Base-by-base conservation (phyloP, 1,284 basidiomycete genomes). In the Somion occarium region DNA sequence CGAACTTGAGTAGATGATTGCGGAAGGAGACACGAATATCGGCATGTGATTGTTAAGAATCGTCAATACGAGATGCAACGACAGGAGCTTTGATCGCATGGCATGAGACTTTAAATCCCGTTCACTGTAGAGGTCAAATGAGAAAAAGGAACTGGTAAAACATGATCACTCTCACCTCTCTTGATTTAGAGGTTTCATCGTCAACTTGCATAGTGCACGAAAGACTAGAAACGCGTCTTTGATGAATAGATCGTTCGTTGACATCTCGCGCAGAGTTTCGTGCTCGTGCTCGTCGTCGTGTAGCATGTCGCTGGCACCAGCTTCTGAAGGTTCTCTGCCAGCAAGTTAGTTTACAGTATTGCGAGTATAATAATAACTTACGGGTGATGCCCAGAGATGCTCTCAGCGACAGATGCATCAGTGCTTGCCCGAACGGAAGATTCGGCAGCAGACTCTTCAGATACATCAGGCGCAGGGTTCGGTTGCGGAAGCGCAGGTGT, bases 161-260 rank as follows among this genome's bases (percentile, higher is more conserved):
- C 19, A 49, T 43, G 25, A 44, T 20, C 15, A 15, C 30, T 50
- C 79, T 56, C 52, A 93, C 93, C 91, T 95, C 67, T 98, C 95
- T 3, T 80, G 85, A 56, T 92, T 91, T 41, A 98, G 73, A 15
- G 94, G 88, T 67, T 97, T 98, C 94, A 98, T 97, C n/a, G 93
- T 94, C 56, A 98, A 74, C 68, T 98, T 98, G 74, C 95, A 98
- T 26, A 98, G 72, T 0, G 95, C 93, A 46, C 95, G 80, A 72
- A 98, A 96, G 20, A 98, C 93, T 55, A 98, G 78, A 73, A 97
- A 98, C 0, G 95, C 93, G 63, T 98, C 95, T 67, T 98, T 98
- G 64, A 96, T 80, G 67, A 94, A 94, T 45, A 95, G 72, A 60
- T 97, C 93, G 46, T 88, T 79, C n/a, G 75, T 73, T 20, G 79